Evolutionary conservation across 768 basidiomycete species (phyloP), one percentile per base, ranked within the genome.

Genomic region (Pleurotus djamor): DNA sequence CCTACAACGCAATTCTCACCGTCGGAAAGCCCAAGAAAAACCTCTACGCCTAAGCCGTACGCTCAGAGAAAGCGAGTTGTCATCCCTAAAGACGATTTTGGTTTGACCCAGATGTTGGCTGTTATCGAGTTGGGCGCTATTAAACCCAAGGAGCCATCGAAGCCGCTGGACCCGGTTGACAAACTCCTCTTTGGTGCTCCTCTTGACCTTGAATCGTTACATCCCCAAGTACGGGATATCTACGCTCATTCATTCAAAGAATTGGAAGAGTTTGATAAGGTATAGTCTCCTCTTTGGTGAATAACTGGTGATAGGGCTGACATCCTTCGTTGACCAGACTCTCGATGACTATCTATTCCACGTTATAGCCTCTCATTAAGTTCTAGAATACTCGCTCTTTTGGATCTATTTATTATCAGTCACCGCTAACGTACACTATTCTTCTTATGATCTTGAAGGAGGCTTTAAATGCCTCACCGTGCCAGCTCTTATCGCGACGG

Each of bases 91-190:
- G 87, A 96, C 67, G 93, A 96, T 70, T 96, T 96, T 72, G 95
- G 95, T 1, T 76, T 96, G 28, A 74, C 83, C 6, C 81, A 87
- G 54, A 94, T 97, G 92, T 82, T 97, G 82, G 88, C 92, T 28
- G 79, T 96, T 45, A 94, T 97, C 58, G 89, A 94, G 70, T 80
- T 82, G 38, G 79, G 80, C 36, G 86, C 84, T 28, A 67, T 76
- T n/a, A 63, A 69, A 16, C 76, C 76, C 1, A 72, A 65, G 63
- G 64, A 65, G 50, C 44, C 68, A n/a, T 45, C 71, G 34, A 67
- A 71, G 8, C 71, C 72, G 16, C 64, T 85, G 61, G 80, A 91
- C 60, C 80, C 84, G n/a, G 83, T 89, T 17, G 90, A 91, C 54
- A 88, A 86, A 62, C 65, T 90, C 69, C 64, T 93, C 55, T 93